Evolutionary conservation across 2,329 filamentous ascomycete genomes (phyloP), one percentile per base, ranked within the genome.

Genomic region (Fusarium chlamydosporum): DNA sequence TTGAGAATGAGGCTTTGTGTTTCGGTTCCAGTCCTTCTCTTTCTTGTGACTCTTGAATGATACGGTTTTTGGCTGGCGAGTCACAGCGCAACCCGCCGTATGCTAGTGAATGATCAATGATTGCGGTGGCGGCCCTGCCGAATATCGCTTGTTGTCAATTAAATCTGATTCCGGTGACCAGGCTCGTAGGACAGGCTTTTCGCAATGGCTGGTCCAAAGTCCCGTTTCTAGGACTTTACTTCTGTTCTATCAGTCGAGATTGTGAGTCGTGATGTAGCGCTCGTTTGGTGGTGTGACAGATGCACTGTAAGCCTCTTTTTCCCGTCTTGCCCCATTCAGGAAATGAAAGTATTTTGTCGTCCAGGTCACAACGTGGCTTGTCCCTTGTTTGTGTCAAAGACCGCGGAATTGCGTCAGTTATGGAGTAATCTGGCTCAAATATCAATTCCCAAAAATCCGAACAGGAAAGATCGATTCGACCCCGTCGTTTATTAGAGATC

Each of bases 401-500:
- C 65, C 55, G 59, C 33, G 54, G 42, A 41, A 63, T 70, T 69
- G 62, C 67, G 67, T 64, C 67, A 64, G 60, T 50, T 69, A 70
- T 56, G 67, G 53, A 43, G 62, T 50, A 70, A 41, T 57, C 48
- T 53, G 65, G 37, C 56, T 53, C 51, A 55, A 61, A 62, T 66
- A 51, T 59, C 60, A 68, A 67, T 50, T 67, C 48, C 65, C 26
- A 43, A 63, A 58, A 67, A 67, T 42, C 33, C 45, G 52, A 59
- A 42, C 50, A 68, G 59, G 38, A 46, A 65, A 56, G 58, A 62
- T 61, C 56, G 68, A 55, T 61, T 69, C 61, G 67, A 67, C 54
- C 33, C 47, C 45, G 60, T 45, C 64, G 69, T 69, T 73, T 73
- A 73, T 73, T 69, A 73, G 68, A 73, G 67, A 72, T 67, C 50